Base-by-base conservation (phyloP, 1,284 basidiomycete genomes). In the Trichosporon asahii region DNA sequence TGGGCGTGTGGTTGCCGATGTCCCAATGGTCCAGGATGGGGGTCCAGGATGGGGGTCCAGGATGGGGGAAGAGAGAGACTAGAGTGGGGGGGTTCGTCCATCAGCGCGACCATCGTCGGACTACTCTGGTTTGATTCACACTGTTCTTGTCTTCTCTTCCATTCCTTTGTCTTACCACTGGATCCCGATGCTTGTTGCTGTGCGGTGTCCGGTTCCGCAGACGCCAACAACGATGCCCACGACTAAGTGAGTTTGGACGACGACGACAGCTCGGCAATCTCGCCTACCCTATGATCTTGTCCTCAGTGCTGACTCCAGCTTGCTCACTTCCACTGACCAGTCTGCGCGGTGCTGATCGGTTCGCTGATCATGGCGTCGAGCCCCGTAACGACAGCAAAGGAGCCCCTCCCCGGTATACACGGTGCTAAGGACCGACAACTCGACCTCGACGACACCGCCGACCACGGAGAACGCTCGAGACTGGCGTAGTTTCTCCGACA, bases 31-130 rank as follows among this genome's bases (percentile, higher is more conserved):
- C n/a, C 25, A 57, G 53, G 53, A 57, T 57, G 53, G 53, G 53
- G 53, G 53, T n/a, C n/a, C 25, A 57, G 53, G 53, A 57, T 57
- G 53, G 53, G 53, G 53, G 53, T n/a, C n/a, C 25, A 57, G 53
- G 53, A 57, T 57, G 53, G 53, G 53, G 53, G 53, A 57, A 33
- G 31, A 33, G 31, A 33, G n/a, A 33, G 7, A 33, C 31, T 27
- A 18, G 55, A 9, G 55, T 18, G 55, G 55, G 55, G n/a, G n/a
- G 55, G 14, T 11, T n/a, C 12, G 25, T 11, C 25, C 27, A 60
- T 23, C n/a, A 18, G 9, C 25, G 53, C 53, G 53, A 60, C 55
- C 55, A 8, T n/a, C 6, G 4, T 31, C 55, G 55, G 55, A 25
- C n/a, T 60, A 25, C 21, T 55, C 23, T 44, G 18, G 25, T 31